phyloP scores from a whole-genome alignment of 1,139 yeast species.

The Chernovozyma aurita region DNA sequence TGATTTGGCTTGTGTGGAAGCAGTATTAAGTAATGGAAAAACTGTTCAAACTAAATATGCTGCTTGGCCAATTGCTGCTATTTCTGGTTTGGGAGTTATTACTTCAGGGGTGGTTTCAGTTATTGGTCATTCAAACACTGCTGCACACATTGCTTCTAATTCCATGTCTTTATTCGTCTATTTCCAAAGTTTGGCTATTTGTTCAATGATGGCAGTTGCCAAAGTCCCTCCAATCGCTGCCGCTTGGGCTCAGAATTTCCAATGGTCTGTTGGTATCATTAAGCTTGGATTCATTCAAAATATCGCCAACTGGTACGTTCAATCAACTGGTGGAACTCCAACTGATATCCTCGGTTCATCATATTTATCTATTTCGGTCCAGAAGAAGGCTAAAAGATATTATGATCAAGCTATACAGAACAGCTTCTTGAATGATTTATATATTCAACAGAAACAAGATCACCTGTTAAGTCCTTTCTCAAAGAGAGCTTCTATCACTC shows the following conservation, averaged over 20 bases:
- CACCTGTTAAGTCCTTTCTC: slow-evolving; percentile 18
- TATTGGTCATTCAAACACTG: slow-evolving; percentile 86
- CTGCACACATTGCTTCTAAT: slow-evolving; percentile 95
- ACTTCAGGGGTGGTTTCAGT: slow-evolving; percentile 86
- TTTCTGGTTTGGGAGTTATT: slow-evolving; percentile 81
- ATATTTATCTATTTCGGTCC: slow-evolving; percentile 74
- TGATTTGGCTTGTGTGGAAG: slow-evolving; percentile 86
- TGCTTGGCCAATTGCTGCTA: slow-evolving; percentile 94
- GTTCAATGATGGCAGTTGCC: slow-evolving; percentile 94
- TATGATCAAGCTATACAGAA: slow-evolving; percentile 14
- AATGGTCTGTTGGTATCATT: slow-evolving; percentile 94
- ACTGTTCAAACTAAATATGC: slow-evolving; percentile 95
- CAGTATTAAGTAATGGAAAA: slow-evolving; percentile 79
- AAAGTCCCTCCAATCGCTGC: slow-evolving; percentile 95
- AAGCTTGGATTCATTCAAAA: slow-evolving; percentile 75
- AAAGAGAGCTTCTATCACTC: slow-evolving; percentile 28
- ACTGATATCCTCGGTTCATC: slow-evolving; percentile 57
- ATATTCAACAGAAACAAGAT: slow-evolving; percentile 13
- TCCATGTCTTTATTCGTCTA: slow-evolving; percentile 88
- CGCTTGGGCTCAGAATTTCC: slow-evolving; percentile 96
- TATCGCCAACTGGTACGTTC: slow-evolving; percentile 91
- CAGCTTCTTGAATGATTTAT: slow-evolving; percentile 16
- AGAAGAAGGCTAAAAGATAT: slow-evolving; percentile 41
- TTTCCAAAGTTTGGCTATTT: slow-evolving; percentile 89
- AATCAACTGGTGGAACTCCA: slow-evolving; percentile 90